Evolutionary conservation across 371 early-diverging fungal genomes (phyloP), one percentile per base, ranked within the genome.

Genomic region (Syncephalastrum sp.): DNA sequence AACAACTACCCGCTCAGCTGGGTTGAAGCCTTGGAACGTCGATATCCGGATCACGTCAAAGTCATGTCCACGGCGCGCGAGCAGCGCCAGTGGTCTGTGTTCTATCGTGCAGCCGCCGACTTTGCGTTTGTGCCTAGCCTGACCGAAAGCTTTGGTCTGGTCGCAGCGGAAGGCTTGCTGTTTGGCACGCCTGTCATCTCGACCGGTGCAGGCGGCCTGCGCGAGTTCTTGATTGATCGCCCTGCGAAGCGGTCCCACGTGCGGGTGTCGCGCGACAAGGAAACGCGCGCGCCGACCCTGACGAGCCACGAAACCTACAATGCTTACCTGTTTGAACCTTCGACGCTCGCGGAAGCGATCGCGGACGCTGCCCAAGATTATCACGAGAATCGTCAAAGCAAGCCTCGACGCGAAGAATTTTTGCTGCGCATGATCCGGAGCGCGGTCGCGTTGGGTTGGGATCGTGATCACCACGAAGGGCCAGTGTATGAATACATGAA

Each of bases 91-190:
- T 79, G 81, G 69, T 75, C 75, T 15, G 58, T 80, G 5, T 79
- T 78, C 50, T 79, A 67, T 60, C 75, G 85, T 41, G 77, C 80
- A 3, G 85, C 87, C 6, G 83, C 87, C n/a, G 87, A 87, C 66
- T 79, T 84, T 55, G 61, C 77, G 0, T 69, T 84, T 57, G 79
- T 82, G 3, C 85, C 87, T 1, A 77, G 79, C 12, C 48, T 74
- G 38, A 75, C 79, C 0, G 78, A 78, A 50, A 78, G 75, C 45
- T 74, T 78, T 60, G 83, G 82, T 0, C 57, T 81, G 3, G 75
- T 79, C 5, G 79, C 83, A 12, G 82, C 75, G 0, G 83, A 85
- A 51, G 87, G 84, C 3, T 63, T 87, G 46, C 53, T 85, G 19
- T 87, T 84, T 67, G 87, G 87, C 33, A 65, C 83, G 1, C 69